phyloP scores from a whole-genome alignment of 1,284 basidiomycete species.

The Ustilago vetiveriae region DNA sequence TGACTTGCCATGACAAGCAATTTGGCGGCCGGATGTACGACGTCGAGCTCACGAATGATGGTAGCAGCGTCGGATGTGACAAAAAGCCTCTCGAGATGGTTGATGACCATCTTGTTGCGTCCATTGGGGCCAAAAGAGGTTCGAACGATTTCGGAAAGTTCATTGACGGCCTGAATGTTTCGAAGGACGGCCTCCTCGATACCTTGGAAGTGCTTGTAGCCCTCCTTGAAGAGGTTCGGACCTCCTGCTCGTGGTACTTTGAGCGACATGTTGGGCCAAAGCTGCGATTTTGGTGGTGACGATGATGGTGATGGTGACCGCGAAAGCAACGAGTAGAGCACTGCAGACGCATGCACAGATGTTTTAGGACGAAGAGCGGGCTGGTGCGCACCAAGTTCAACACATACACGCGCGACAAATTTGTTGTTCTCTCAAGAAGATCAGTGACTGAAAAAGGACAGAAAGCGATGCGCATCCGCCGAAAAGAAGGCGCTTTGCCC shows the following conservation, averaged over 20 bases:
- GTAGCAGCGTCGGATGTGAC: slow-evolving; percentile 99
- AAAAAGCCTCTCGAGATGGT: slow-evolving; percentile 89
- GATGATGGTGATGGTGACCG: background rate
- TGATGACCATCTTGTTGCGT: slow-evolving; percentile 67
- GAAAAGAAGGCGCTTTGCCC: no score
- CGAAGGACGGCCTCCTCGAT: slow-evolving; percentile 85
- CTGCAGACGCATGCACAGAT: slow-evolving; percentile 3
- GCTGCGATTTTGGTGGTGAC: background rate
- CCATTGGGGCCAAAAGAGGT: slow-evolving; percentile 97
- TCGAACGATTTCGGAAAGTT: slow-evolving; percentile 92
- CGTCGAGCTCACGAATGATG: slow-evolving; percentile 97
- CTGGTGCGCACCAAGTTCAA: background rate
- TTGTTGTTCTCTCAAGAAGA: slow-evolving; percentile 2
- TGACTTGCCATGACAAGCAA: slow-evolving; percentile 96
- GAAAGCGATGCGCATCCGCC: no score
- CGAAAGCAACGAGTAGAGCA: background rate
- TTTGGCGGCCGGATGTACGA: slow-evolving; percentile 97
- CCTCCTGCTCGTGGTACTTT: slow-evolving; percentile 92
- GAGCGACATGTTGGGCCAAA: slow-evolving; percentile 76
- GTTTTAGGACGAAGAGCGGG: no score
- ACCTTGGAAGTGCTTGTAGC: slow-evolving; percentile 80
- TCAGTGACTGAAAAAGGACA: no score
- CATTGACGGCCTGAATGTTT: slow-evolving; percentile 93
- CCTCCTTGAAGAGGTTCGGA: slow-evolving; percentile 85
- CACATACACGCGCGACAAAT: slow-evolving; percentile 13